These are phyloP conservation scores for Cladophialophora immunda DNA, from an alignment of 2,329 filamentous ascomycete species.

Conservation along the genomic window DNA sequence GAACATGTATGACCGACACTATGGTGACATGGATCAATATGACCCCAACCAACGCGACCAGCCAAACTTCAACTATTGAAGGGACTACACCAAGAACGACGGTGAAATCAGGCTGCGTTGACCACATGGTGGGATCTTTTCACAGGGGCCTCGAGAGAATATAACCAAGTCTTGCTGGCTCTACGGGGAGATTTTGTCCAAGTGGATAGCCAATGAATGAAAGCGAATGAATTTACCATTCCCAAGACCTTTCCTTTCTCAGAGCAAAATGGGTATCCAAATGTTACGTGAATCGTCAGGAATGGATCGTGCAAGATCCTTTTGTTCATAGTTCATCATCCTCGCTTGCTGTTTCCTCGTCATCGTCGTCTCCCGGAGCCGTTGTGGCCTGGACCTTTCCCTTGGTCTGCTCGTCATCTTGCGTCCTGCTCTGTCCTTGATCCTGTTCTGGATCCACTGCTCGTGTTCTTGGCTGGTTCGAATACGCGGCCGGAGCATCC, in stretches of 20 bases:
- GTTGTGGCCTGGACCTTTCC: background rate
- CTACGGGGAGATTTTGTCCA: background rate
- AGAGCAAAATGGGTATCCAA: conserved; percentile 10
- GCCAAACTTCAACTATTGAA: conserved; percentile 47
- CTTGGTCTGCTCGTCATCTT: background rate
- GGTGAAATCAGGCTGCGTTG: background rate
- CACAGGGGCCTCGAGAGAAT: background rate
- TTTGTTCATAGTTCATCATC: conserved; percentile 39
- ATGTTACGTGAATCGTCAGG: background rate
- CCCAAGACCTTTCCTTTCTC: background rate
- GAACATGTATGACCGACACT: conserved; percentile 70
- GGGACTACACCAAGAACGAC: background rate
- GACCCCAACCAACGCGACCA: conserved; percentile 56
- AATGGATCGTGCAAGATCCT: background rate
- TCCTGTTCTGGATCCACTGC: background rate
- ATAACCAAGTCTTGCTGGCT: background rate
- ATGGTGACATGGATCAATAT: conserved; percentile 62
- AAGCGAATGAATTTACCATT: conserved; percentile 7
- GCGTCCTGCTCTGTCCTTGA: conserved; percentile 1
- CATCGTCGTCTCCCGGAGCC: conserved; percentile 40
- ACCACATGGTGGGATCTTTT: background rate
- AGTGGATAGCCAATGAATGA: conserved; percentile 8
- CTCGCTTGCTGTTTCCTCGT: conserved; percentile 40
- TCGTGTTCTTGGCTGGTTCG: conserved; percentile 20
- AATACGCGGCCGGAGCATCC: conserved; percentile 11